These are phyloP conservation scores for Penicillium simplicissimum DNA, from an alignment of 495 filamentous ascomycete genomes.

Conservation along the genomic window DNA sequence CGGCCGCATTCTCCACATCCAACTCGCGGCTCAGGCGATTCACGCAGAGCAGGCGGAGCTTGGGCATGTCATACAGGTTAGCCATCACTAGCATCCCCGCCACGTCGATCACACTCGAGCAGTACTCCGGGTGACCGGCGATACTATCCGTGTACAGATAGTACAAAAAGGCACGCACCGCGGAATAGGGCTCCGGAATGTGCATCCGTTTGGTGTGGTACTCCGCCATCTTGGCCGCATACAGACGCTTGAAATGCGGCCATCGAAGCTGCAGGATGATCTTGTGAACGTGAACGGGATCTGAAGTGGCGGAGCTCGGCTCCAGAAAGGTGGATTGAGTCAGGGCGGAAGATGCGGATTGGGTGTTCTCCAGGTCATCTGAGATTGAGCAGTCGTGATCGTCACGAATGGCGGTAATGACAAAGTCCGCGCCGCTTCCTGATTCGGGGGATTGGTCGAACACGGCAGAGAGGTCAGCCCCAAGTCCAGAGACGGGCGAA, in stretches of 20 bases:
- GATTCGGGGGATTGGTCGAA: constrained; percentile 79
- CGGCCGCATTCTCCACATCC: constrained; percentile 90
- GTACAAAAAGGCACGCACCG: constrained; percentile 91
- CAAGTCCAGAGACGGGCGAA: constrained; percentile 62
- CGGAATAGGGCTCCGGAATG: constrained; percentile 92
- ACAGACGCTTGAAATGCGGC: constrained; percentile 93
- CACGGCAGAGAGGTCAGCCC: constrained; percentile 76
- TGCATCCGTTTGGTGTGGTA: constrained; percentile 97
- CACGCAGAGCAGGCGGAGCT: constrained; percentile 84
- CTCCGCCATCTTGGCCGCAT: constrained; percentile 91
- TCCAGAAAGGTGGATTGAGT: constrained; percentile 61
- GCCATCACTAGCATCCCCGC: constrained; percentile 97
- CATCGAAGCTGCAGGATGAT: constrained; percentile 92
- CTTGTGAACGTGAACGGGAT: constrained; percentile 88
- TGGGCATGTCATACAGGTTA: constrained; percentile 94
- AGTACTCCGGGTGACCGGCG: constrained; percentile 61
- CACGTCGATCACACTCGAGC: constrained; percentile 76
- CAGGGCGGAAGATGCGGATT: constrained; percentile 33
- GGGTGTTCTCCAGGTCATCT: constrained; percentile 54
- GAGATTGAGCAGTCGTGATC: constrained; percentile 58
- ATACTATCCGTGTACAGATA: constrained; percentile 97
- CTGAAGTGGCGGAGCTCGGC: constrained; percentile 64
- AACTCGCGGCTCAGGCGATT: constrained; percentile 85
- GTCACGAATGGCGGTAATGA: constrained; percentile 74
- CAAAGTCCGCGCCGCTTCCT: constrained; percentile 81